Percentiles rank a stretch among this genome's conserved stretches.
Conservation (phyloP, 1,284 basidiomycete genomes). For the Fereydounia khargensis region DNA sequence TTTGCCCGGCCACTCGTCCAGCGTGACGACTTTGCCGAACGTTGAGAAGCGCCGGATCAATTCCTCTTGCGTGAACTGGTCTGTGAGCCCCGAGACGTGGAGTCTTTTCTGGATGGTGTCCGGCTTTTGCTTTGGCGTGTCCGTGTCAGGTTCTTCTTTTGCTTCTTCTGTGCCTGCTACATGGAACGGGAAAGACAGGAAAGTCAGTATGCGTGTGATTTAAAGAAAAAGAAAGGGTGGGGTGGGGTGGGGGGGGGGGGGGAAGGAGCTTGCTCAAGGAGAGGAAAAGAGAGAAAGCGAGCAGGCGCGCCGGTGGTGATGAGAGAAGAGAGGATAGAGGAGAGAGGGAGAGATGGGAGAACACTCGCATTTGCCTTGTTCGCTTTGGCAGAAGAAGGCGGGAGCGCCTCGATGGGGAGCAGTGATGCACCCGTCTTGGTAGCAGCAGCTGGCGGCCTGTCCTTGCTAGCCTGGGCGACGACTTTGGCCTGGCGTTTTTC, state of each 20-base stretch:
- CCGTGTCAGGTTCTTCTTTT: not conserved
- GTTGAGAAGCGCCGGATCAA: constrained; percentile 36
- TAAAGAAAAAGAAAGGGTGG: not conserved
- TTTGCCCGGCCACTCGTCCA: constrained; percentile 32
- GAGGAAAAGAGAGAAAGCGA: not conserved
- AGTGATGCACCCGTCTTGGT: constrained; percentile 12
- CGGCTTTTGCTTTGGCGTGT: constrained; percentile 1
- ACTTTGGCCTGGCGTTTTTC: not conserved
- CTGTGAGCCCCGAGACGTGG: constrained; percentile 47
- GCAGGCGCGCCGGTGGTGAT: not conserved
- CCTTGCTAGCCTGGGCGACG: not conserved
- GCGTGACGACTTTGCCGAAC: constrained; percentile 35
- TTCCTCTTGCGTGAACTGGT: constrained; percentile 35
- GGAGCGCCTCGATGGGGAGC: constrained; percentile 26
- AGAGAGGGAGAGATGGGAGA: constrained; percentile 5
- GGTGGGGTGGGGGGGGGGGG: constrained; percentile 1
- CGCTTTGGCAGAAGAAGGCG: constrained; percentile 40
- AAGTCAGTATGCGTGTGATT: not conserved
- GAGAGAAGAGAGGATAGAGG: not conserved
- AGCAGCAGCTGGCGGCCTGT: constrained; percentile 9
- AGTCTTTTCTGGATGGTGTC: constrained; percentile 28
- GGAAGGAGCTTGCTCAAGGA: too few species aligned
- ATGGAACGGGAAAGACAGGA: not conserved
- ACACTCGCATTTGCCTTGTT: constrained; percentile 36
- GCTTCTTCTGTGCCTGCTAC: not conserved